Base-by-base conservation (phyloP, 345 rosid genomes). In the Erodium maritimum region DNA sequence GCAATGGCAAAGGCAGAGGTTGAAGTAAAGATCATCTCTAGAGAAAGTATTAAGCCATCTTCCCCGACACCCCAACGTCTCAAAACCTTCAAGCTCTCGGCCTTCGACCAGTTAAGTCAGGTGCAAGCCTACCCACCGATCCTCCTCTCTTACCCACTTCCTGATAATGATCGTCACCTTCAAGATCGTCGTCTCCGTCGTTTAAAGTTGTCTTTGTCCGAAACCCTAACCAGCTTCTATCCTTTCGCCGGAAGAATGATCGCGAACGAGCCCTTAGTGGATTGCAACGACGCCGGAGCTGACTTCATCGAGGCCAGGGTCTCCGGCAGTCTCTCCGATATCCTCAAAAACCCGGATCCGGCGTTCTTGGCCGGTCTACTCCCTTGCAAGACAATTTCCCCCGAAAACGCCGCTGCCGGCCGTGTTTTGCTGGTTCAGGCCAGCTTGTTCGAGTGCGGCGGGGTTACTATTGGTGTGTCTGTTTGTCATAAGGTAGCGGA, bases 61-160 rank as follows among this genome's bases (percentile, higher is more conserved):
- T 52, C 51, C 10, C 63, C 63, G 21, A 58, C 50, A 23, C 53
- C 63, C 34, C 58, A 8, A 12, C 63, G 21, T 56, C 62, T 65
- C 0, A 21, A 14, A 37, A 58, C 19, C 52, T 65, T 58, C 57
- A 37, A 34, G 0, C 9, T 65, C 22, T 51, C 51, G 23, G 19
- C 57, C 52, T 51, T 64, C 33, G 61, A 64, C 55, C 67, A 50
- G 21, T 21, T 25, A 18, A 11, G 11, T 29, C 52, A 33, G 7
- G 17, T 8, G 23, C 2, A 23, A 17, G 10, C 29, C 34, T 33
- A 57, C 10, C 3, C 0, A 14, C 56, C 48, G 1, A 4, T 64
- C 8, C 6, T 57, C 10, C 17, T 64, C 56, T 64, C 46, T 52
- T 50, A 65, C 51, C 11, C 62, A n/a, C 5, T 7, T 20, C 23